Evolutionary conservation across 2,329 filamentous ascomycete genomes (phyloP), one percentile per base, ranked within the genome.

Genomic region (Calonectria multiphialidica): DNA sequence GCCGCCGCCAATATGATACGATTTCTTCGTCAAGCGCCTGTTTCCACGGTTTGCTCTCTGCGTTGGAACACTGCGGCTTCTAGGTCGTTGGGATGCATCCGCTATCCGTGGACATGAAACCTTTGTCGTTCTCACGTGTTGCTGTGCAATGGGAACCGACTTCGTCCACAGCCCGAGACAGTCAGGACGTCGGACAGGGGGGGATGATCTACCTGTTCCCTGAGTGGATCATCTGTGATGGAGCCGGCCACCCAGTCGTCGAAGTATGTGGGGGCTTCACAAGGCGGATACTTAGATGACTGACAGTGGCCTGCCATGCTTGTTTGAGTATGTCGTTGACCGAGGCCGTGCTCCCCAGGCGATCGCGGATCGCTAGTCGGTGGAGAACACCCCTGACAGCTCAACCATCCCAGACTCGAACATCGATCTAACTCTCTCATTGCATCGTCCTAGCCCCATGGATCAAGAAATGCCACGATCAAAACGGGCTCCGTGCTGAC

Each of bases 81-180:
- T 73, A 25, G 63, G 67, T 73, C 76, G 75, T 77, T 77, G 68
- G 73, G 73, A 76, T 70, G 75, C 78, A 77, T 75, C 76, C 74
- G 69, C 71, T 70, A 67, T 79, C 71, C 68, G 74, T 78, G 76
- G 70, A 73, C 64, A 73, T 79, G 78, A 80, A 78, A 80, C 78
- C 67, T 78, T 76, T 67, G 72, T 77, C 72, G 72, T 53, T 62
- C 72, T 79, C 77, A 78, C 75, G 74, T 80, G 78, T 80, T 70
- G 76, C 70, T 74, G 78, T 79, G 74, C 68, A 72, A 79, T 70
- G 72, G 74, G 61, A 35, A 72, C 53, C 66, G 64, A 57, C 66
- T 69, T 74, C 64, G 42, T 71, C 47, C 69, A 72, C 63, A 68
- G 65, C 75, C 73, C 77, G 76, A 79, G 78, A 79, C 77, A 79